phyloP scores from a whole-genome alignment of 352 stramenopile species.

The Globisporangium takayamanum region DNA sequence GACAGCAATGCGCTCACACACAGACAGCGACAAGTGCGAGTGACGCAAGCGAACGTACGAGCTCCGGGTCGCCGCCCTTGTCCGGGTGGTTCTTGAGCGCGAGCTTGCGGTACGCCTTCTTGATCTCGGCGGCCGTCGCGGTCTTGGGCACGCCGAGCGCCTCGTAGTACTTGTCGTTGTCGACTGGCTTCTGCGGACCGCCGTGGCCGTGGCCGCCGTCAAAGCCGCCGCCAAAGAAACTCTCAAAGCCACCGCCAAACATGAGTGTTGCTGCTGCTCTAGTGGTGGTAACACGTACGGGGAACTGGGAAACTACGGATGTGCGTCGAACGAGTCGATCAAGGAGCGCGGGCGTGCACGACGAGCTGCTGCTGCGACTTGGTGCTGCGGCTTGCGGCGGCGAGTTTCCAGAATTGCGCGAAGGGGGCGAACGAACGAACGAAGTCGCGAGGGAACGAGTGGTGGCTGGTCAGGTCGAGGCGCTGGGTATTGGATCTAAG shows the following conservation, averaged over 20 bases:
- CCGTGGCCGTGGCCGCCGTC: slow-evolving; percentile 40
- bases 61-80: slow-evolving; percentile 97
- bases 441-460: neutral
- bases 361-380: neutral
- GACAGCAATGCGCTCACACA: neutral
- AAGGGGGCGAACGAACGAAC: neutral
- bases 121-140: slow-evolving; percentile 78
- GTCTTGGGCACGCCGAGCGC: slow-evolving; percentile 82
- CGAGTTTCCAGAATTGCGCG: slow-evolving; percentile 1
- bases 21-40: neutral
- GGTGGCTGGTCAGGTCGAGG: neutral
- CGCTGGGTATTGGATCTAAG: neutral
- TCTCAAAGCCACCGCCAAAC: slow-evolving; percentile 84
- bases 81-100: slow-evolving; percentile 96
- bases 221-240: slow-evolving; percentile 80
- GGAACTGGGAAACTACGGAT: neutral
- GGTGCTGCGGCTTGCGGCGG: neutral
- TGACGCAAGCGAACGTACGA: slow-evolving; percentile 22
- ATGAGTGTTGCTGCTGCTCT: slow-evolving; percentile 22
- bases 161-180: slow-evolving; percentile 89
- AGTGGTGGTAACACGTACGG: neutral
- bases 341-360: neutral
- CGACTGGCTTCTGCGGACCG: slow-evolving; percentile 51
- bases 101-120: slow-evolving; percentile 89
- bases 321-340: neutral